Conservation (phyloP, 768 basidiomycete species). For the Lactarius hengduanensis region DNA sequence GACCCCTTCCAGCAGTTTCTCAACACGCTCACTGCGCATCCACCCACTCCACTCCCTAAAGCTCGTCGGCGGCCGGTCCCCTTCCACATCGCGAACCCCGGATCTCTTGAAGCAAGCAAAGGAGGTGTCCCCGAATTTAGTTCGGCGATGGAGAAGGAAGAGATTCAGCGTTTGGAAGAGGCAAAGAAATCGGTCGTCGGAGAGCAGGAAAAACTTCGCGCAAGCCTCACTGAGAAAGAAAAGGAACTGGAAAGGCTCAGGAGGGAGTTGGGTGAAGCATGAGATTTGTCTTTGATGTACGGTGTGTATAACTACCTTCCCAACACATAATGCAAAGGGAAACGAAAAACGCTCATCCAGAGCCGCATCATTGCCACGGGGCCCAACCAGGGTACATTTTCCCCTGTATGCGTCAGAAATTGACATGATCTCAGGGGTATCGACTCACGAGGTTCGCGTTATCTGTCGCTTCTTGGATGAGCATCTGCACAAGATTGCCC, state of each 20-base stretch:
- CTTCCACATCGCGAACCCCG: slow-evolving; percentile 57
- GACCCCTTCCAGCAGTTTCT: slow-evolving; percentile 91
- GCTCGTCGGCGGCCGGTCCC: slow-evolving; percentile 60
- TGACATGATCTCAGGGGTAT: not conserved
- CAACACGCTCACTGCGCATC: slow-evolving; percentile 72
- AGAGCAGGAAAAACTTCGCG: slow-evolving; percentile 75
- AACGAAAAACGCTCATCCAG: not conserved
- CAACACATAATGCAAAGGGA: not conserved
- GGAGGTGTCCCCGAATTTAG: slow-evolving; percentile 81
- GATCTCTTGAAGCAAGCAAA: slow-evolving; percentile 63
- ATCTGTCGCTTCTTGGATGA: slow-evolving; percentile 88
- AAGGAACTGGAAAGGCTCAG: slow-evolving; percentile 73
- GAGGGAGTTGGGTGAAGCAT: slow-evolving; percentile 43
- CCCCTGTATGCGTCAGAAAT: slow-evolving; percentile 45
- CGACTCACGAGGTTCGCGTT: slow-evolving; percentile 60
- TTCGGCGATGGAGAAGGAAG: slow-evolving; percentile 81
- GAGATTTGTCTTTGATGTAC: not conserved
- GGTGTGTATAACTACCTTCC: slow-evolving; percentile 13
- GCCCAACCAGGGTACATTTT: slow-evolving; percentile 94
- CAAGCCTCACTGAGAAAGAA: slow-evolving; percentile 72
- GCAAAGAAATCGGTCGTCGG: slow-evolving; percentile 67
- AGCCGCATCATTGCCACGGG: slow-evolving; percentile 58
- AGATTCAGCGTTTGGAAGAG: slow-evolving; percentile 73
- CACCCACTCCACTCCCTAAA: slow-evolving; percentile 79
- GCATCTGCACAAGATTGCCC: slow-evolving; percentile 83